phyloP scores from a whole-genome alignment of 768 basidiomycete genomes.

The Chiua virens region DNA sequence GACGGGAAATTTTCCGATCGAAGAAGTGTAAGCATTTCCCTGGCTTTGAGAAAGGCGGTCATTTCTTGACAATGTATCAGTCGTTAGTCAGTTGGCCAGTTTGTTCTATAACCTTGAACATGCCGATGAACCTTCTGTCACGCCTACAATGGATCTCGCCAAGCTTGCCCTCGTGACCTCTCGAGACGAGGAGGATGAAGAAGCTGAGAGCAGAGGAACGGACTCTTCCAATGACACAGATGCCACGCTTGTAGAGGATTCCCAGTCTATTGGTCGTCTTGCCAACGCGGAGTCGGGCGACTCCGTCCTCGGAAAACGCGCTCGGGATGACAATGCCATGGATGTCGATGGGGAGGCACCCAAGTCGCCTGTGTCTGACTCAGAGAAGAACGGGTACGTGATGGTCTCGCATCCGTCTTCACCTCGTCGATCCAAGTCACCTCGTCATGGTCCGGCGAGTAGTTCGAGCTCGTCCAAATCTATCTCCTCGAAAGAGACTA shows the following conservation, averaged over 20 bases:
- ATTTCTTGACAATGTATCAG: slow-evolving; percentile 41
- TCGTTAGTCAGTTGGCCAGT: slow-evolving; percentile 75
- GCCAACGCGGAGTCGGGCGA: slow-evolving; percentile 35
- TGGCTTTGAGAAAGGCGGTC: neutral
- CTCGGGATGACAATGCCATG: slow-evolving; percentile 50
- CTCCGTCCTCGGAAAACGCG: slow-evolving; percentile 71
- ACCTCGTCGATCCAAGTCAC: slow-evolving; percentile 36
- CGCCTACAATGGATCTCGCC: slow-evolving; percentile 82
- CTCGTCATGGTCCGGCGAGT: slow-evolving; percentile 29
- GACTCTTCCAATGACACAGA: slow-evolving; percentile 87
- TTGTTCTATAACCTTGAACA: slow-evolving; percentile 79
- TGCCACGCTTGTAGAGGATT: slow-evolving; percentile 85
- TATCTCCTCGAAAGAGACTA: slow-evolving; percentile 28
- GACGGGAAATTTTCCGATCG: slow-evolving; percentile 78
- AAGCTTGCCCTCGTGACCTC: slow-evolving; percentile 90
- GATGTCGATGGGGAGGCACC: slow-evolving; percentile 51
- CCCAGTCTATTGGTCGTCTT: slow-evolving; percentile 32
- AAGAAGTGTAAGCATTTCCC: slow-evolving; percentile 65
- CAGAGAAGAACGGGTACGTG: slow-evolving; percentile 45
- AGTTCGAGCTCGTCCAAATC: slow-evolving; percentile 30
- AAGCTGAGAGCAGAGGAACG: slow-evolving; percentile 67
- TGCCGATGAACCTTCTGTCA: slow-evolving; percentile 64
- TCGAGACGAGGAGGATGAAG: slow-evolving; percentile 86
- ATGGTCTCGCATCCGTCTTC: slow-evolving; percentile 39
- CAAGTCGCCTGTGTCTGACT: slow-evolving; percentile 29